Evolutionary conservation across 164 flowering plant species (phyloP).

Genomic region (Sextonia rubra): DNA sequence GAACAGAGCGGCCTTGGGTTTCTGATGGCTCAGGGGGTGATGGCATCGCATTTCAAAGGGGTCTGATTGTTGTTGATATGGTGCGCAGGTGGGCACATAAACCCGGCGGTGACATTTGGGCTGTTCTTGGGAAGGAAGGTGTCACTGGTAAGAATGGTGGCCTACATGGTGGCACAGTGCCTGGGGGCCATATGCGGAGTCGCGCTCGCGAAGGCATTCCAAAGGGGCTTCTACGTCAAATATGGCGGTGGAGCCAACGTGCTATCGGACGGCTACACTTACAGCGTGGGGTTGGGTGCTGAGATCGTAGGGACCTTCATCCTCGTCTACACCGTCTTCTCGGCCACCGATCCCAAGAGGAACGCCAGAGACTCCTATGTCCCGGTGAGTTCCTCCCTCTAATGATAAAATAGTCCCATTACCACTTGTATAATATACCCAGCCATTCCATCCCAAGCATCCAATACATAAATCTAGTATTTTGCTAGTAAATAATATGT

Average conservation of each 20-base stretch:
- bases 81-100: slow-evolving; percentile 77
- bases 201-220: slow-evolving; percentile 77
- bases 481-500: no score
- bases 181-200: slow-evolving; percentile 85
- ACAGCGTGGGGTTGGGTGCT: slow-evolving; percentile 64
- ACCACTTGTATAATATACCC: neutral
- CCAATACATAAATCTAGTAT: no score
- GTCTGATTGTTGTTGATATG: neutral
- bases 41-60: no score
- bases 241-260: slow-evolving; percentile 75
- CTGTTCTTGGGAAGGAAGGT: slow-evolving; percentile 77
- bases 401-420: no score
- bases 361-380: slow-evolving; percentile 87
- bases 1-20: no score
- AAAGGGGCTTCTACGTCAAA: slow-evolving; percentile 40
- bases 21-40: neutral
- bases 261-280: slow-evolving; percentile 54
- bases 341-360: slow-evolving; percentile 94
- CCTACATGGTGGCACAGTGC: slow-evolving; percentile 85
- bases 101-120: slow-evolving; percentile 88
- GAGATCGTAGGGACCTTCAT: slow-evolving; percentile 93
- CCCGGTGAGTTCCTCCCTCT: slow-evolving; percentile 60
- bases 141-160: slow-evolving; percentile 56
- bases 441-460: no score
- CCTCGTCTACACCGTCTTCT: slow-evolving; percentile 91